Conservation (phyloP, 106 monocot species). For the Posidonia australis region DNA sequence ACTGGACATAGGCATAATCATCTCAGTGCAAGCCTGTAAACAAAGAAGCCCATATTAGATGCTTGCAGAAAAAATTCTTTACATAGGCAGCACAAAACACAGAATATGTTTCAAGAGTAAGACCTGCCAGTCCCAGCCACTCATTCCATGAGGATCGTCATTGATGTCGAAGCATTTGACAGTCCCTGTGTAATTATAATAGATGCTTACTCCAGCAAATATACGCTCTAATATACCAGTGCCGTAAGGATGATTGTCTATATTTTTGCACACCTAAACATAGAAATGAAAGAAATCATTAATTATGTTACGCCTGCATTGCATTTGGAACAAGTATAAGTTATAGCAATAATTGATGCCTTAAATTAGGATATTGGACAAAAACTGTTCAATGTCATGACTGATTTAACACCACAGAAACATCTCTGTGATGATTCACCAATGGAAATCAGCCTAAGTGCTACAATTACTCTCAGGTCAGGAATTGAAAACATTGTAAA, state of each 20-base stretch:
- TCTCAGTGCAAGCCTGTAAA: slow-evolving; percentile 73
- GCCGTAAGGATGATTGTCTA: slow-evolving; percentile 48
- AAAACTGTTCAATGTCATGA: too few relatives aligned
- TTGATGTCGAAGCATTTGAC: slow-evolving; percentile 72
- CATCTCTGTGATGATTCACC: too few relatives aligned
- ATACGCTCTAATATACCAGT: slow-evolving; percentile 46
- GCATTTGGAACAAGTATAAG: background rate
- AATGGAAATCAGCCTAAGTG: too few relatives aligned
- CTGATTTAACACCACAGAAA: too few relatives aligned
- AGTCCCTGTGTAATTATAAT: slow-evolving; percentile 82
- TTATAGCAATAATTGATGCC: too few relatives aligned
- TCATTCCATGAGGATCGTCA: slow-evolving; percentile 95
- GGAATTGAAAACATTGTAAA: too few relatives aligned
- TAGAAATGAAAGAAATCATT: background rate
- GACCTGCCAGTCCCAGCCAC: slow-evolving; percentile 95
- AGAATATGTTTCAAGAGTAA: background rate
- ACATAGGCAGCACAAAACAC: background rate
- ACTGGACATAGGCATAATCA: slow-evolving; percentile 73
- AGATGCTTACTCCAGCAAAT: slow-evolving; percentile 79
- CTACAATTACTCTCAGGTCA: too few relatives aligned
- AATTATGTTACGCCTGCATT: background rate
- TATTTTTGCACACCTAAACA: slow-evolving; percentile 63
- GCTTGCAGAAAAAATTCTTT: slow-evolving; percentile 1
- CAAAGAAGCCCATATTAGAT: background rate
- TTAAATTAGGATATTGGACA: too few relatives aligned